These are phyloP conservation scores for Camelina laxa DNA, from an alignment of 345 rosid species.

Conservation along the genomic window DNA sequence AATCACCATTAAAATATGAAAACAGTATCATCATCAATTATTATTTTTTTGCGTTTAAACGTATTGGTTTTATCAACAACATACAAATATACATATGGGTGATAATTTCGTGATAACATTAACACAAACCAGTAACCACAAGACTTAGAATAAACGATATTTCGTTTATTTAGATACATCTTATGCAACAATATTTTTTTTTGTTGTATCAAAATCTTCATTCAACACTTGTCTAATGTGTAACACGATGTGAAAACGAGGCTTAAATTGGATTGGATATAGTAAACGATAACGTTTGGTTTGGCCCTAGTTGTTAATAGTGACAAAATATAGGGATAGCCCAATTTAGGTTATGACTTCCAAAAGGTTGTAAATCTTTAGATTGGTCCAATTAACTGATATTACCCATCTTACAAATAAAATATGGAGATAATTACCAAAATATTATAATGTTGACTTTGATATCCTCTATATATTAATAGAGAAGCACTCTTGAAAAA, in stretches of 20 bases:
- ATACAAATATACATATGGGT: neutral
- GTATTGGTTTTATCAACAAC: neutral
- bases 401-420: neutral
- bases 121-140: neutral
- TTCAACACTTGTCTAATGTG: neutral
- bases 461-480: too few species aligned
- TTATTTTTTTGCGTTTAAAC: too few species aligned
- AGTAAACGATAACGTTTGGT: constrained; percentile 9
- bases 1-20: neutral
- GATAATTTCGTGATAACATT: neutral
- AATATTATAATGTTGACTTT: constrained; percentile 34
- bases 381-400: constrained; percentile 42
- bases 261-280: constrained; percentile 13
- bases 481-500: too few species aligned
- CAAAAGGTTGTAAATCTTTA: constrained; percentile 32
- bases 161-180: neutral
- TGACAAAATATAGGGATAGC: constrained; percentile 14
- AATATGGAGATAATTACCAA: too few species aligned
- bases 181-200: neutral
- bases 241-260: constrained; percentile 16
- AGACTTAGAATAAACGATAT: neutral
- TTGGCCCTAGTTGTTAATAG: constrained; percentile 31
- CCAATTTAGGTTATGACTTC: constrained; percentile 41
- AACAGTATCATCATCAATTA: too few species aligned
- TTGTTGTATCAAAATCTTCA: neutral